A percentile compares a stretch with the other conserved stretches of the same genome.
phyloP scores from a whole-genome alignment of 768 basidiomycete species.

The Boletus pseudo-olivaceus region DNA sequence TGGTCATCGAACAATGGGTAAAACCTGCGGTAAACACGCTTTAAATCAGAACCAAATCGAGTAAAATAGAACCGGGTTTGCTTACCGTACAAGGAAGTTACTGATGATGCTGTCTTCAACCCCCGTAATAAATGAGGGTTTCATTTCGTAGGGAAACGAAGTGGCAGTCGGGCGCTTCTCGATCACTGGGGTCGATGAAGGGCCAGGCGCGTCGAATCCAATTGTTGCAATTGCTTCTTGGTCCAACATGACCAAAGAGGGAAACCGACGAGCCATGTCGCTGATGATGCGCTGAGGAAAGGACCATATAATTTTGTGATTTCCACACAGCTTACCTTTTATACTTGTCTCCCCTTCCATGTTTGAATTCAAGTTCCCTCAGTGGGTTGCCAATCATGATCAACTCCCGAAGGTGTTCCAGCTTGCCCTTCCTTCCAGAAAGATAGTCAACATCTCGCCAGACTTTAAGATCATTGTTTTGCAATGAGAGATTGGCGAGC shows the following conservation, averaged over 20 bases:
- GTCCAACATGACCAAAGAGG: conserved; percentile 80
- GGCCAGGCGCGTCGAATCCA: conserved; percentile 68
- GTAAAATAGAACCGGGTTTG: conserved; percentile 5
- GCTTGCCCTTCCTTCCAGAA: conserved; percentile 52
- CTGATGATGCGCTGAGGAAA: conserved; percentile 37
- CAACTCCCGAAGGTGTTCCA: conserved; percentile 66
- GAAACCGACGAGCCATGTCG: conserved; percentile 77
- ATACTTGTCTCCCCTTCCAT: conserved; percentile 60
- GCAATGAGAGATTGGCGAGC: conserved; percentile 74
- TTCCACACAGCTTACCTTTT: conserved; percentile 49
- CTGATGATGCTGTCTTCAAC: conserved; percentile 66
- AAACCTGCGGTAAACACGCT: conserved; percentile 48
- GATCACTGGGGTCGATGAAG: conserved; percentile 39
- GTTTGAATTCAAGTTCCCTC: conserved; percentile 54
- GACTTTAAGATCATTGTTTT: conserved; percentile 67
- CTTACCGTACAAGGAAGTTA: conserved; percentile 75
- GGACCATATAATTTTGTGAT: neutral
- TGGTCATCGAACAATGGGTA: conserved; percentile 82
- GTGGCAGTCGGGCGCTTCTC: conserved; percentile 52
- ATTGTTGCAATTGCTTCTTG: conserved; percentile 73
- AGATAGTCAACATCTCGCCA: conserved; percentile 71
- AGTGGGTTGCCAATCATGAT: conserved; percentile 76
- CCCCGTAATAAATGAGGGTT: conserved; percentile 68
- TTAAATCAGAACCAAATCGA: conserved; percentile 4
- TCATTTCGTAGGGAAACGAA: conserved; percentile 78